Conservation (phyloP, 495 filamentous ascomycete genomes). For the Neurospora pannonica region DNA sequence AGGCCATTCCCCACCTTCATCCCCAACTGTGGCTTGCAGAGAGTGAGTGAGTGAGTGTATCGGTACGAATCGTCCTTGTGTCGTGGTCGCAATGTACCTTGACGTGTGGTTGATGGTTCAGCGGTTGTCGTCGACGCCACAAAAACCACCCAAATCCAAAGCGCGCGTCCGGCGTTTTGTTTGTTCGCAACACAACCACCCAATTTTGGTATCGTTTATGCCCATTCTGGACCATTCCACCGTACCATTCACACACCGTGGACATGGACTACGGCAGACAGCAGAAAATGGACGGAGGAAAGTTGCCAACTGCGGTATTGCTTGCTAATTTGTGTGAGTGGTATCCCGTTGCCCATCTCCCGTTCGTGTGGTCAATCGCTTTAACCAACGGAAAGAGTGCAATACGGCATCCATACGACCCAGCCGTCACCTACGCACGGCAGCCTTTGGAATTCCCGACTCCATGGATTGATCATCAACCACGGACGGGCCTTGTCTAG, state of each 20-base stretch:
- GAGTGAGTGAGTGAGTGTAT: neutral
- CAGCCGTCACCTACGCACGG: neutral
- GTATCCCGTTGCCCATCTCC: neutral
- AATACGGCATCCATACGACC: neutral
- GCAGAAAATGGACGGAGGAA: neutral
- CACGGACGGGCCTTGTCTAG: neutral
- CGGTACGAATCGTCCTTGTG: neutral
- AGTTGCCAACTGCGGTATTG: neutral
- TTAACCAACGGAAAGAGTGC: neutral
- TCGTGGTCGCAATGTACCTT: neutral
- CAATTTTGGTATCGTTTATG: neutral
- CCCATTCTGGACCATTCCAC: neutral
- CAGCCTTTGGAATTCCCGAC: neutral
- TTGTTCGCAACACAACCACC: neutral
- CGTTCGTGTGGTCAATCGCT: neutral
- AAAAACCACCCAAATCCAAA: neutral
- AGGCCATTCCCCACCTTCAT: neutral
- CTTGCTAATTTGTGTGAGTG: neutral
- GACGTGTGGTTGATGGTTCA: neutral
- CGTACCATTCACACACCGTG: neutral
- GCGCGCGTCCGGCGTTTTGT: neutral
- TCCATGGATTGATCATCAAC: neutral
- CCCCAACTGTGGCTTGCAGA: neutral
- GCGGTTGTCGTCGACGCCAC: neutral
- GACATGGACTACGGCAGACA: neutral